These are phyloP conservation scores for Trichoderma reesei DNA, from an alignment of 495 filamentous ascomycete species.

Conservation along the genomic window DNA sequence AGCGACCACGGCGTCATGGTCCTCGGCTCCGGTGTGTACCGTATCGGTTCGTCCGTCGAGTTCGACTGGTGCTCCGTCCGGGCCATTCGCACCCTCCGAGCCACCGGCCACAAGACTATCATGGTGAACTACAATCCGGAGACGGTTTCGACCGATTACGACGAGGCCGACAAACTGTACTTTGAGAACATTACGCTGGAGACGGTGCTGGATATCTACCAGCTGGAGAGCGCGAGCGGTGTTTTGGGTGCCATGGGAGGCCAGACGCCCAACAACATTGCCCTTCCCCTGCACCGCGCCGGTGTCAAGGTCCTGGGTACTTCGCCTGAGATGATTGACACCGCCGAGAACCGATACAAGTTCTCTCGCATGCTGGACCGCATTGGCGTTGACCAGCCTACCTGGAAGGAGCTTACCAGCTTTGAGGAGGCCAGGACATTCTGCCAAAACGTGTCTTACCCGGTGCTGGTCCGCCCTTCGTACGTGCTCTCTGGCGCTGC, in stretches of 20 bases:
- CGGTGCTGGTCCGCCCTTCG: slow-evolving; percentile 85
- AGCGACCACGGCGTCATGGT: slow-evolving; percentile 91
- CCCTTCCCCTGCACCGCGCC: slow-evolving; percentile 73
- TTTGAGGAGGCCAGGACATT: slow-evolving; percentile 79
- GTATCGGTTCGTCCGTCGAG: slow-evolving; percentile 94
- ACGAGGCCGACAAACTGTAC: slow-evolving; percentile 90
- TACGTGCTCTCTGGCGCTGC: slow-evolving; percentile 95
- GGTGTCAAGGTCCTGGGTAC: slow-evolving; percentile 91
- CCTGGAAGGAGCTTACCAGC: slow-evolving; percentile 93
- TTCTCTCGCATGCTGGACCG: slow-evolving; percentile 95
- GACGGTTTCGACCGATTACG: slow-evolving; percentile 91
- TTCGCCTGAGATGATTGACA: slow-evolving; percentile 97
- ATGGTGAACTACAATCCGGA: slow-evolving; percentile 99
- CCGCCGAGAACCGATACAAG: slow-evolving; percentile 95
- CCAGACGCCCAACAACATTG: slow-evolving; percentile 97
- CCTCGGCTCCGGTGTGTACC: slow-evolving; percentile 91
- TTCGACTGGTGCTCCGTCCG: slow-evolving; percentile 99
- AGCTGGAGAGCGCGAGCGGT: slow-evolving; percentile 75
- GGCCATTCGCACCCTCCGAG: slow-evolving; percentile 84
- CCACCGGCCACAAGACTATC: slow-evolving; percentile 84
- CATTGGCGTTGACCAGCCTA: slow-evolving; percentile 93
- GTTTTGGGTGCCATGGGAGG: slow-evolving; percentile 98
- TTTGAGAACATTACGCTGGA: slow-evolving; percentile 97
- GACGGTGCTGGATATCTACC: slow-evolving; percentile 90
- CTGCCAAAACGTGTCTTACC: slow-evolving; percentile 76